Base-by-base conservation (phyloP, 2,329 filamentous ascomycete genomes). In the Colletotrichum theobromicola region DNA sequence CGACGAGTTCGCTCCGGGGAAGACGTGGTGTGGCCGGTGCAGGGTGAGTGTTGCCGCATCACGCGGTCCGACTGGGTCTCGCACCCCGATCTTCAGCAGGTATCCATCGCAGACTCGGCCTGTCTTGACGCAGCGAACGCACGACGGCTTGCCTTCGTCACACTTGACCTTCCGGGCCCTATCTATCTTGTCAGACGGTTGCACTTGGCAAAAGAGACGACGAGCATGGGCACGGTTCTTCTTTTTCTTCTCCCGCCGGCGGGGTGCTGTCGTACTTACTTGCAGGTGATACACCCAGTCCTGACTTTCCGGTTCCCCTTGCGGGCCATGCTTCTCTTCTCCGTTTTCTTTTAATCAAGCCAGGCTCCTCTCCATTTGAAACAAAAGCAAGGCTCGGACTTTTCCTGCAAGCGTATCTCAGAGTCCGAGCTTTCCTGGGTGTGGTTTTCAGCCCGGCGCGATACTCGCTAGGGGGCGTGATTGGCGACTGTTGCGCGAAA, bases 101-200 rank as follows among this genome's bases (percentile, higher is more conserved):
- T 92, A 91, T 70, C 90, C 90, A 77, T 91, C 90, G 77, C 90
- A 91, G 77, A 85, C 87, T 63, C 90, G 86, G 16, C 90, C 89
- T 3, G 89, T 90, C 69, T 86, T 88, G 34, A 85, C 85, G 77
- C 90, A 91, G 66, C 88, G 87, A 46, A 85, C 81, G 77, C 90
- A 92, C 42, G 80, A 82, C 2, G 89, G 89, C 70, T 88, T 89
- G 21, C 80, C 82, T 80, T 91, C 89, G 75, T 90, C 89, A 79
- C 89, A 91, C 79, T 91, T 91, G 67, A 91, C 86, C 71, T 88
- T 88, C 65, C 89, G 87, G 60, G 89, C 85, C 81, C 88, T 90
- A 67, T n/a, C 9, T 16, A 63, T n/a, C 12, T 50, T 24, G 53
- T 57, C 53, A 16, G 46, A 70, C 50, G 55, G 34, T 10, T 16